Evolutionary conservation across 495 filamentous ascomycete genomes (phyloP), one percentile per base, ranked within the genome.

Genomic region (Friedmanniomyces simplex): DNA sequence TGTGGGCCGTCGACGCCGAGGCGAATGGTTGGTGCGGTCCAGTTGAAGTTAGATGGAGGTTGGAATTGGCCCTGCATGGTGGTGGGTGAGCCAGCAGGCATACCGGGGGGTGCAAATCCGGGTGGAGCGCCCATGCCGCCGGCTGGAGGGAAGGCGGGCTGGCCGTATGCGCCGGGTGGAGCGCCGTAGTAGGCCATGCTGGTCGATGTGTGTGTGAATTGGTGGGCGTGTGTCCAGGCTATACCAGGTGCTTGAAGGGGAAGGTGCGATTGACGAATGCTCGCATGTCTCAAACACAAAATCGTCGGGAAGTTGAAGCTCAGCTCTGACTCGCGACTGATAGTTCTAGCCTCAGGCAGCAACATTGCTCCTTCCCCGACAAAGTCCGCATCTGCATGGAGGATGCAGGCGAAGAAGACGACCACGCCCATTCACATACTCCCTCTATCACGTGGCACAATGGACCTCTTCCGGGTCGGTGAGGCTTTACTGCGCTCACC

Each of bases 1-100:
- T 43, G 43, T 1, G 16, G 22, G 7, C 24, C 16, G 24, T 52
- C 42, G 4, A 61, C 52, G 11, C 91, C 91, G 36, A 99, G 77
- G 24, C 93, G 87, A 70, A 99, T 97, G 36, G 97, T 91, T 50
- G 94, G 90, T 20, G 93, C 94, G 68, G 86, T 93, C 73, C 96
- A 95, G 73, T 99, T 96, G 74, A 98, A 96, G 70, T 95, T 93
- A 10, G 93, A 51, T 22, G 91, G 91, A 22, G 89, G 82, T 75
- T 95, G 89, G 69, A 96, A 96, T 68, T 84, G 28, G 10, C 28
- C 61, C 94, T 83, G 61, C 85, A 85, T 59, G 79, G 83, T 63
- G 86, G 87, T 70, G 82, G 84, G 72, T 79, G 76, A 76, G 85
- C 84, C 59, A 79, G 73, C 53, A 24, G n/a, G 12, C 53, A 57